phyloP scores from a whole-genome alignment of 106 monocot genomes.

The Amphibolis antarctica region DNA sequence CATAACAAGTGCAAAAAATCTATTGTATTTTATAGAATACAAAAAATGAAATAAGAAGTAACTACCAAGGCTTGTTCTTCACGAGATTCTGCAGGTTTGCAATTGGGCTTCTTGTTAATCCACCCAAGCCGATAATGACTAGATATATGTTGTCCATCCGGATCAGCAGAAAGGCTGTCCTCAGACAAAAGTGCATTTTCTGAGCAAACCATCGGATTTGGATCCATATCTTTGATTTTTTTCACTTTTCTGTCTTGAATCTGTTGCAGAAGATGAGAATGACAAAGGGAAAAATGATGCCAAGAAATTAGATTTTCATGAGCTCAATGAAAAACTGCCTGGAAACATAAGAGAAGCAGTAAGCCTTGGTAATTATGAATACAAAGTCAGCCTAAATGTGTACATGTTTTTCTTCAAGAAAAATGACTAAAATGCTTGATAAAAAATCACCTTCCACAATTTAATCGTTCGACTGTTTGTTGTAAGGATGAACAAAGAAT shows the following conservation, averaged over 20 bases:
- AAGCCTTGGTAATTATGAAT: too few species aligned
- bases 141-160: constrained; percentile 2
- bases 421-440: neutral
- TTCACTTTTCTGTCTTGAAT: constrained; percentile 30
- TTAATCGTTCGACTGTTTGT: constrained; percentile 58
- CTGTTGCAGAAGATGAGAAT: constrained; percentile 15
- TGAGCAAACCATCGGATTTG: constrained; percentile 25
- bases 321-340: too few species aligned
- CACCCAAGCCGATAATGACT: constrained; percentile 31
- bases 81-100: constrained; percentile 12
- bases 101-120: constrained; percentile 24
- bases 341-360: too few species aligned
- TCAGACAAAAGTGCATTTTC: constrained; percentile 47
- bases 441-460: constrained; percentile 54
- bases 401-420: too few species aligned
- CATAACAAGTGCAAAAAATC: too few species aligned
- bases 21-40: neutral
- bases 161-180: constrained; percentile 26
- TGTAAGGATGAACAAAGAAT: constrained; percentile 43
- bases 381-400: neutral
- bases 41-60: neutral
- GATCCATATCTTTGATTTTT: constrained; percentile 25
- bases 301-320: neutral
- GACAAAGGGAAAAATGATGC: neutral
- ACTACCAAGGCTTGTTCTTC: constrained; percentile 22